A percentile compares a stretch with the other conserved stretches of the same genome.
Conservation (phyloP, 2,329 filamentous ascomycete genomes). For the Venturia effusa region DNA sequence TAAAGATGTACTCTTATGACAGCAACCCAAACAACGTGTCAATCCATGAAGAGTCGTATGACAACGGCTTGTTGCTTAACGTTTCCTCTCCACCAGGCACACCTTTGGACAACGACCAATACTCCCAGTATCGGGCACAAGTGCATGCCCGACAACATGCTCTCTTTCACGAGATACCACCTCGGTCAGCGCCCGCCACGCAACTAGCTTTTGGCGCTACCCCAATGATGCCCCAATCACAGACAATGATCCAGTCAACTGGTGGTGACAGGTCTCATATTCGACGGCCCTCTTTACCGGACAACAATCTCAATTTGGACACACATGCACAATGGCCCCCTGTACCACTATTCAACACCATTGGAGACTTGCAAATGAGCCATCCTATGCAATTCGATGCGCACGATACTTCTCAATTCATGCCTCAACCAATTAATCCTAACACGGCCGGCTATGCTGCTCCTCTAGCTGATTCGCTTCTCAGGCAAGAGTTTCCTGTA, state of each 20-base stretch:
- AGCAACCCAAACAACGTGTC: conserved; percentile 29
- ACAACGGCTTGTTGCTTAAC: conserved; percentile 18
- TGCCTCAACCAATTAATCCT: neutral
- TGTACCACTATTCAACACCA: conserved; percentile 15
- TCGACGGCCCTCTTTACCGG: conserved; percentile 26
- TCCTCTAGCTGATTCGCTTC: conserved; percentile 21
- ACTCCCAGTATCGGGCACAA: conserved; percentile 18
- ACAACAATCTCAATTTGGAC: conserved; percentile 11
- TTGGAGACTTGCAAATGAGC: conserved; percentile 13
- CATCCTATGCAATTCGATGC: conserved; percentile 14
- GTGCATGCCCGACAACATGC: conserved; percentile 18
- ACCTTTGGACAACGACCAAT: conserved; percentile 25
- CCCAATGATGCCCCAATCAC: conserved; percentile 22
- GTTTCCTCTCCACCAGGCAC: conserved; percentile 36
- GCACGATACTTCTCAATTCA: conserved; percentile 5
- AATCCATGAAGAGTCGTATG: conserved; percentile 12
- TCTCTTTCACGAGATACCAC: conserved; percentile 33
- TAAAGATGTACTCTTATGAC: conserved; percentile 21
- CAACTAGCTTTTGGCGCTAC: conserved; percentile 33
- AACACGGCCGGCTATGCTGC: conserved; percentile 4
- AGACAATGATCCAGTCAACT: neutral
- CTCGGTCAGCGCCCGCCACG: conserved; percentile 39
- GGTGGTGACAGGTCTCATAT: conserved; percentile 18
- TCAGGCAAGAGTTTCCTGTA: conserved; percentile 28
- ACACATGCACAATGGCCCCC: conserved; percentile 13